phyloP scores from a whole-genome alignment of 345 rosid genomes.

The Syzygium aromaticum region DNA sequence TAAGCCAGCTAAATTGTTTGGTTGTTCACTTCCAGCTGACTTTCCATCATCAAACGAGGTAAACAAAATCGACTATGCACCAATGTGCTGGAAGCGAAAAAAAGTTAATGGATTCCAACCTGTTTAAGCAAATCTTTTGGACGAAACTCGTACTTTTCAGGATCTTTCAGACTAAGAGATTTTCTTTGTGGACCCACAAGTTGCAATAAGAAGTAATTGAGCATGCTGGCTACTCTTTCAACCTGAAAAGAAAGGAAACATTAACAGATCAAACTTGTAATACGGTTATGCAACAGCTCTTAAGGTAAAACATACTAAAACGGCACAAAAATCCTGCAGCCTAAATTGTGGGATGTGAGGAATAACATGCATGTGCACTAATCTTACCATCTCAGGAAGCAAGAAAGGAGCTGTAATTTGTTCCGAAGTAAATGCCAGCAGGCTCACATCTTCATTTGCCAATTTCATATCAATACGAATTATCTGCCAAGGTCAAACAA shows the following conservation, averaged over 20 bases:
- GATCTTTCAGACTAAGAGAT: conserved; percentile 85
- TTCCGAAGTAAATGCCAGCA: conserved; percentile 92
- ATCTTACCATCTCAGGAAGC: conserved; percentile 93
- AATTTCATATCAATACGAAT: conserved; percentile 93
- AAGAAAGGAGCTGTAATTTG: conserved; percentile 93
- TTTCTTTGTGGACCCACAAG: conserved; percentile 97
- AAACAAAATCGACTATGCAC: not conserved
- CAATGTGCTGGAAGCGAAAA: not conserved
- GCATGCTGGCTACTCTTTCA: conserved; percentile 97
- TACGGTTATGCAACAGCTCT: not conserved
- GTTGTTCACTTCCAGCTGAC: not conserved
- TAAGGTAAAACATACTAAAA: not conserved
- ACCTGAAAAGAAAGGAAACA: conserved; percentile 31
- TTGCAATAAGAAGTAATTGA: conserved; percentile 90
- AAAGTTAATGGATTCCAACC: conserved; percentile 30
- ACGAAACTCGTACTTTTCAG: conserved; percentile 94
- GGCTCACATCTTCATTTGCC: conserved; percentile 95
- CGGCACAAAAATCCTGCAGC: not conserved
- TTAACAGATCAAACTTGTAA: not conserved
- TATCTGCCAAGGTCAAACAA: conserved; percentile 38
- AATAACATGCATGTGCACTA: not conserved
- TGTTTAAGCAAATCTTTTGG: conserved; percentile 92
- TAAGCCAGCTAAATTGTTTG: not conserved
- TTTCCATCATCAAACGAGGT: not conserved
- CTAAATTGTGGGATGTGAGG: not conserved